Percentiles rank a stretch among this genome's conserved stretches.
Evolutionary conservation across 1,284 basidiomycete species (phyloP).

Genomic region (Fomitopsis pinicola): DNA sequence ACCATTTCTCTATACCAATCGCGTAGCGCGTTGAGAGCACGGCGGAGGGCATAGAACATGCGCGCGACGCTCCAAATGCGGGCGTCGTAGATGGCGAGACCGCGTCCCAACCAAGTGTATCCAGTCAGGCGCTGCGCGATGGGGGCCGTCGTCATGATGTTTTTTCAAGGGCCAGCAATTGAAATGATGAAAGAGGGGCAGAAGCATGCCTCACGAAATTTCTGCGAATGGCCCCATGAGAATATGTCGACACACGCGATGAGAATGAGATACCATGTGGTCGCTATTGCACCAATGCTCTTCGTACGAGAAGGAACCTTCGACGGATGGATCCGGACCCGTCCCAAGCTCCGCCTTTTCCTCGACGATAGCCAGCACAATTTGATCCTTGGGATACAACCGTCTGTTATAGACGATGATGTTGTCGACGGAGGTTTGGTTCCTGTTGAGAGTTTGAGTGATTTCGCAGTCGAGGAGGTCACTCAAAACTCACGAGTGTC

Average conservation of each 20-base stretch:
- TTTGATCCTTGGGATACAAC: neutral
- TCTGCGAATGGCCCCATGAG: neutral
- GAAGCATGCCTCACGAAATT: neutral
- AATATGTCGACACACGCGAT: neutral
- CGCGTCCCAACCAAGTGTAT: conserved; percentile 18
- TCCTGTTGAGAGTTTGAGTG: neutral
- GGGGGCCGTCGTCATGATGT: neutral
- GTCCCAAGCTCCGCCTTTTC: neutral
- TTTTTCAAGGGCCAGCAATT: conserved; percentile 8
- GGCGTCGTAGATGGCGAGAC: conserved; percentile 3
- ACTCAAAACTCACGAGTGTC: neutral
- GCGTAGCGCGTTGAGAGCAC: neutral
- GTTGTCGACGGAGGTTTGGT: neutral
- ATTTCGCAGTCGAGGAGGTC: neutral
- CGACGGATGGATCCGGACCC: neutral
- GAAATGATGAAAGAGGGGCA: conserved; percentile 9
- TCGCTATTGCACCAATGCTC: neutral
- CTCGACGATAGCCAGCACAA: neutral
- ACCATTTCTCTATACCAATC: conserved; percentile 1
- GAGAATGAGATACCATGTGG: neutral
- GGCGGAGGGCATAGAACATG: conserved; percentile 7
- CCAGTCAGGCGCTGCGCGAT: conserved; percentile 13
- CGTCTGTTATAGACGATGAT: neutral
- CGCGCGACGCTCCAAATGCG: conserved; percentile 5
- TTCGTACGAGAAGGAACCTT: neutral